Evolutionary conservation across 106 monocot species (phyloP).

Genomic region (Triglochin maritima): DNA sequence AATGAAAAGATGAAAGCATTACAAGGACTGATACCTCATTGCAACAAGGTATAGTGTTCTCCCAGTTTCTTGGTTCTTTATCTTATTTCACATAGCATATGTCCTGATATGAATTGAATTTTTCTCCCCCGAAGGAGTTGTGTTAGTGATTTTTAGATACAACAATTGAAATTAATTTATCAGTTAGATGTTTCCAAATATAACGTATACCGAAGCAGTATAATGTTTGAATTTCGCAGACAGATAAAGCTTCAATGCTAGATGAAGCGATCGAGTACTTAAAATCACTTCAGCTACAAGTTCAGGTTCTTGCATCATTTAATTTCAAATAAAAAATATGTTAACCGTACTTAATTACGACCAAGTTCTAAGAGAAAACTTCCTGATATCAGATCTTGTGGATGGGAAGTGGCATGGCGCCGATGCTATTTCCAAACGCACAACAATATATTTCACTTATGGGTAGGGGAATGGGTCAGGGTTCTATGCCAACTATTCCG

Average conservation of each 20-base stretch:
- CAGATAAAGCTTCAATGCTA: constrained; percentile 50
- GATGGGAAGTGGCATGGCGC: constrained; percentile 88
- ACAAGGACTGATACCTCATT: constrained; percentile 93
- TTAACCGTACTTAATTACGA: not conserved
- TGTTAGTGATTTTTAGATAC: too few relatives aligned
- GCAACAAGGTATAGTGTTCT: constrained; percentile 53
- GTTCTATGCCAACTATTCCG: constrained; percentile 27
- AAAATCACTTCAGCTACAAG: constrained; percentile 47
- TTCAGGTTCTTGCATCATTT: constrained; percentile 28
- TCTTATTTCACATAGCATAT: too few relatives aligned
- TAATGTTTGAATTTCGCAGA: not conserved
- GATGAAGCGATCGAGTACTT: constrained; percentile 61
- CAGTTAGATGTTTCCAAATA: too few relatives aligned
- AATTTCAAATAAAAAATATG: not conserved
- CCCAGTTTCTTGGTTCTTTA: not conserved
- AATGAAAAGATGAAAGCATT: constrained; percentile 96
- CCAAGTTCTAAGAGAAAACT: not conserved
- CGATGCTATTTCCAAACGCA: constrained; percentile 58
- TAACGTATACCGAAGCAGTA: too few relatives aligned
- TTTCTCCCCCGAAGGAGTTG: too few relatives aligned
- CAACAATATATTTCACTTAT: constrained; percentile 44
- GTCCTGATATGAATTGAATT: too few relatives aligned
- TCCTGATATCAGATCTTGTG: constrained; percentile 57
- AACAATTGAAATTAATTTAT: too few relatives aligned
- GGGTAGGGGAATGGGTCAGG: constrained; percentile 29